Conservation (phyloP, 345 rosid genomes). For the Citrus trifoliata region DNA sequence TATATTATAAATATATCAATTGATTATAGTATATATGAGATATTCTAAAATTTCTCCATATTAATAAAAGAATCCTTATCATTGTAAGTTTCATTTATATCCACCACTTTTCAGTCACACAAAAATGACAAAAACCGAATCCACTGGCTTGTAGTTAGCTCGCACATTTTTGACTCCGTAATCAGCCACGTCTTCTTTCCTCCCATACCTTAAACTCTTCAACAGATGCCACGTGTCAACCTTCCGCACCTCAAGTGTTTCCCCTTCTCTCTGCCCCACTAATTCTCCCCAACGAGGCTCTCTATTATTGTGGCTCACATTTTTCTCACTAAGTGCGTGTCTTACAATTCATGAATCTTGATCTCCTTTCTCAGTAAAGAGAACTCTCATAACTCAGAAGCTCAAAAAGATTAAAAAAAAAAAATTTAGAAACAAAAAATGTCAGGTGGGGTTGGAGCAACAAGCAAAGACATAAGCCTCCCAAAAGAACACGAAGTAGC, state of each 20-base stretch:
- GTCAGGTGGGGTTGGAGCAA: constrained; percentile 85
- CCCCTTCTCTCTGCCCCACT: background rate
- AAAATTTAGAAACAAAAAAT: constrained; percentile 18
- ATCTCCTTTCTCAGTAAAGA: background rate
- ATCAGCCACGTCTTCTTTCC: background rate
- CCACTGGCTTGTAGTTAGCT: background rate
- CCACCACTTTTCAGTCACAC: no score
- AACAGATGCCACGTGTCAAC: constrained; percentile 17
- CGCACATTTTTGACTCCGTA: background rate
- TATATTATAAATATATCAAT: no score
- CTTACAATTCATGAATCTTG: background rate
- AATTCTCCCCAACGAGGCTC: background rate
- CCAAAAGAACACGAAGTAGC: constrained; percentile 39
- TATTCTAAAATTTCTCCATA: no score
- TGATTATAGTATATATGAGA: no score
- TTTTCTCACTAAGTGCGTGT: no score
- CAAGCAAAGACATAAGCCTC: constrained; percentile 49
- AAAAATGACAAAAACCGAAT: background rate
- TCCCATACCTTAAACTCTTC: background rate
- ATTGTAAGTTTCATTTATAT: no score
- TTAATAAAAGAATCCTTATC: no score
- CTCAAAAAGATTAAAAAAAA: no score
- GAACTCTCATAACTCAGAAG: no score
- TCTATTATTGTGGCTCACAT: background rate
- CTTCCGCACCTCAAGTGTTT: constrained; percentile 1